Evolutionary conservation across 2,329 filamentous ascomycete species (phyloP).

Genomic region (Endoconidiophora polonica): DNA sequence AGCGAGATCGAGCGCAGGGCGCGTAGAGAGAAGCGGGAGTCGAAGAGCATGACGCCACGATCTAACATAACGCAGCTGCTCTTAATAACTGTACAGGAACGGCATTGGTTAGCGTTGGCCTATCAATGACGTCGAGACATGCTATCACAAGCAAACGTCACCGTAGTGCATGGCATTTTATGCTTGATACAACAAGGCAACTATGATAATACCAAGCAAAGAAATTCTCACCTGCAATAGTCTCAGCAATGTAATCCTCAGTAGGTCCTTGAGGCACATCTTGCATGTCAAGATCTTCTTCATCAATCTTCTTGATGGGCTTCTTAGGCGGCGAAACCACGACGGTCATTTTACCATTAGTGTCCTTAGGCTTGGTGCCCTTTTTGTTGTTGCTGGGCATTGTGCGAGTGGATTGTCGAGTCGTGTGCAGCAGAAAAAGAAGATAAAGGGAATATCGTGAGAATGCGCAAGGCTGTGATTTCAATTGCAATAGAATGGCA

Average conservation of each 20-base stretch:
- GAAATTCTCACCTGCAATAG: slow-evolving; percentile 35
- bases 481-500: neutral
- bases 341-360: slow-evolving; percentile 66
- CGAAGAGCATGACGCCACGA: slow-evolving; percentile 80
- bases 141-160: neutral
- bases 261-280: slow-evolving; percentile 28
- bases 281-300: slow-evolving; percentile 61
- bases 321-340: slow-evolving; percentile 61
- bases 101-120: neutral
- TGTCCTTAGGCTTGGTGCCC: slow-evolving; percentile 34
- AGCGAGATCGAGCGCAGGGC: slow-evolving; percentile 91
- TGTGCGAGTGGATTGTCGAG: neutral
- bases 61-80: slow-evolving; percentile 85
- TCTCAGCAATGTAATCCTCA: slow-evolving; percentile 38
- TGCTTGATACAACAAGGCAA: neutral
- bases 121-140: neutral
- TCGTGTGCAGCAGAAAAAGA: neutral
- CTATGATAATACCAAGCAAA: no score
- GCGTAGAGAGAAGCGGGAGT: slow-evolving; percentile 84
- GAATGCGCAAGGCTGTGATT: neutral
- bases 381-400: slow-evolving; percentile 11
- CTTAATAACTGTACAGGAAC: slow-evolving; percentile 58
- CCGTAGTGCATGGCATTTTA: neutral
- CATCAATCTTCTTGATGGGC: slow-evolving; percentile 39
- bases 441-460: neutral